Base-by-base conservation (phyloP, 352 stramenopile genomes). In the Phytophthora boehmeriae region DNA sequence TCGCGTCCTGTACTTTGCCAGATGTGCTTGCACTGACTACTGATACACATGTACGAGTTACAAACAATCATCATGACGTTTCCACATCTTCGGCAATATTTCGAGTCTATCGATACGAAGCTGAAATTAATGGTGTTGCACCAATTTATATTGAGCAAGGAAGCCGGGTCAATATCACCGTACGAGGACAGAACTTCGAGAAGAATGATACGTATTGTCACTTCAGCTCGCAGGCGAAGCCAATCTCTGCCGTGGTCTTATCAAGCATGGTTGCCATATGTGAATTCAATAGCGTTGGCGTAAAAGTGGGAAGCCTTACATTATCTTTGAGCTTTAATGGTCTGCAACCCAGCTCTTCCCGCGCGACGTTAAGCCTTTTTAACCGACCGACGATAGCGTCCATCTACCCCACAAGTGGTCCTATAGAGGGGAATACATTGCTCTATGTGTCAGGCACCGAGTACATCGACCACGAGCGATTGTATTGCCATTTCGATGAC, bases 401-500 rank as follows among this genome's bases (percentile, higher is more conserved):
- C 0, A 59, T 71, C 30, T 68, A 64, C 16, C 66, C 70, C 30
- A 8, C 19, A 48, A 51, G 42, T 47, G 70, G 70, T 0, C 27
- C 36, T 0, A 30, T 78, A 0, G 62, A 66, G 45, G 58, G 66
- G 48, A 52, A 51, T 35, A 76, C 57, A 10, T 63, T 20, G 23
- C 1, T 78, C 11, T 46, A 49, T 16, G 22, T 78, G 2, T 48
- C 11, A 1, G 70, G 70, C 17, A 43, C 45, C 8, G 66, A 54
- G 5, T 78, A 54, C 34, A 8, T 57, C 17, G 32, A 36, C 17
- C 61, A 54, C 30, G 38, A 55, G 10, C 5, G 25, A 1, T 8
- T 78, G 9, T 70, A 66, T 39, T 78, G 70, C 16, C 62, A 75
- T 58, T 78, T 78, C 44, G 66, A 66, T 48, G 22, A 54, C 5